Percentiles rank a stretch among this genome's conserved stretches.
phyloP scores from a whole-genome alignment of 139 green algal genomes.

The Chlamydomonas applanata region DNA sequence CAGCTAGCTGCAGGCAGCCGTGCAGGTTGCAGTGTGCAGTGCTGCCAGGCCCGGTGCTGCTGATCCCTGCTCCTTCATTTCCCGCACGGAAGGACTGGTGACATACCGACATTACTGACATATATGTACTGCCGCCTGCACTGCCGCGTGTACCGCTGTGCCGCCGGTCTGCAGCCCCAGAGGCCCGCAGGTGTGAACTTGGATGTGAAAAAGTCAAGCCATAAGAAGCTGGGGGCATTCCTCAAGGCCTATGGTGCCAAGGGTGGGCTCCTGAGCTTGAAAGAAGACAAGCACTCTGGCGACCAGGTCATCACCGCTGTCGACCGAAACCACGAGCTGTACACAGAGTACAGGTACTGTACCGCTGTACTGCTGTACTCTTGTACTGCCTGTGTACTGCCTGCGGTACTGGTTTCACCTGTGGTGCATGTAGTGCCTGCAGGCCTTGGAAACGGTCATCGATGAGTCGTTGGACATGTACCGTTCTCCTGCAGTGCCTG shows the following conservation, averaged over 20 bases:
- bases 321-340: slow-evolving; percentile 39
- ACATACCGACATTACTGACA: too few species aligned
- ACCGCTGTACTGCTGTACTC: too few species aligned
- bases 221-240: slow-evolving; percentile 60
- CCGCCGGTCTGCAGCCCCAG: neutral
- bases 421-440: too few species aligned
- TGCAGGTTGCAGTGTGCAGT: too few species aligned
- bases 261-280: slow-evolving; percentile 30
- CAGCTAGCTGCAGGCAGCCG: too few species aligned
- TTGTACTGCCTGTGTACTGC: too few species aligned
- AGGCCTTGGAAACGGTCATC: too few species aligned
- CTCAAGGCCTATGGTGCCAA: slow-evolving; percentile 35
- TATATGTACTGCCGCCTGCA: neutral
- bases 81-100: too few species aligned
- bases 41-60: too few species aligned
- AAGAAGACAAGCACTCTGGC: slow-evolving; percentile 54
- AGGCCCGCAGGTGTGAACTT: slow-evolving; percentile 24
- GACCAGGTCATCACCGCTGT: slow-evolving; percentile 45
- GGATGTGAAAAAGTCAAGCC: slow-evolving; percentile 56
- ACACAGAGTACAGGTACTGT: slow-evolving; percentile 24
- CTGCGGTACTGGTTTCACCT: too few species aligned
- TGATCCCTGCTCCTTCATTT: neutral
- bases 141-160: neutral
- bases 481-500: too few species aligned
- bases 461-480: too few species aligned